These are phyloP conservation scores for Brassica juncea DNA, from an alignment of 345 rosid species.

Conservation along the genomic window DNA sequence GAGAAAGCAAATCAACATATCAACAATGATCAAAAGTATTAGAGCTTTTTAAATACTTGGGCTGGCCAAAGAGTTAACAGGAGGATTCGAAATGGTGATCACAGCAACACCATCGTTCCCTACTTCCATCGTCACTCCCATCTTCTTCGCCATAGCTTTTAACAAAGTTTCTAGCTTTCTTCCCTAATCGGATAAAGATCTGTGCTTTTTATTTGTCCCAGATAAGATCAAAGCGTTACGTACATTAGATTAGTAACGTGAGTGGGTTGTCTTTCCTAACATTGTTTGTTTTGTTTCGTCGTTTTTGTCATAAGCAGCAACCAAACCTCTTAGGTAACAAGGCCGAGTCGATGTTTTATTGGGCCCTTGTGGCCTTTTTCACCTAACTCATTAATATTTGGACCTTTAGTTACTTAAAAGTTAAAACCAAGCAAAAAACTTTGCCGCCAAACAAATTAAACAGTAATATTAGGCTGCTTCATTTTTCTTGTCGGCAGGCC, in stretches of 20 bases:
- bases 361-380: not conserved
- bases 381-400: not conserved
- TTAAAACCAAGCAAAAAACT: too few relatives aligned
- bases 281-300: not conserved
- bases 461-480: too few relatives aligned
- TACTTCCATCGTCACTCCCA: constrained; percentile 64
- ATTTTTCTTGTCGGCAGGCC: too few relatives aligned
- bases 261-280: constrained; percentile 11
- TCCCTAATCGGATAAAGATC: not conserved
- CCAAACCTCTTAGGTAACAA: not conserved
- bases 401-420: too few relatives aligned
- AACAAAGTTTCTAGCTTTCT: not conserved
- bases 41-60: constrained; percentile 49
- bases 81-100: constrained; percentile 82
- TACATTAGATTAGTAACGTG: not conserved
- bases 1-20: not conserved
- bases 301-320: not conserved
- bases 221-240: constrained; percentile 10
- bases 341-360: not conserved
- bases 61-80: constrained; percentile 86
- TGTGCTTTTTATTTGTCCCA: not conserved
- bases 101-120: constrained; percentile 92
- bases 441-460: too few relatives aligned
- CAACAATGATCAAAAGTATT: not conserved
- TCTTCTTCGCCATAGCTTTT: constrained; percentile 53